Evolutionary conservation across 1,139 yeast species (phyloP).

Genomic region (Suhomyces bribrorum): DNA sequence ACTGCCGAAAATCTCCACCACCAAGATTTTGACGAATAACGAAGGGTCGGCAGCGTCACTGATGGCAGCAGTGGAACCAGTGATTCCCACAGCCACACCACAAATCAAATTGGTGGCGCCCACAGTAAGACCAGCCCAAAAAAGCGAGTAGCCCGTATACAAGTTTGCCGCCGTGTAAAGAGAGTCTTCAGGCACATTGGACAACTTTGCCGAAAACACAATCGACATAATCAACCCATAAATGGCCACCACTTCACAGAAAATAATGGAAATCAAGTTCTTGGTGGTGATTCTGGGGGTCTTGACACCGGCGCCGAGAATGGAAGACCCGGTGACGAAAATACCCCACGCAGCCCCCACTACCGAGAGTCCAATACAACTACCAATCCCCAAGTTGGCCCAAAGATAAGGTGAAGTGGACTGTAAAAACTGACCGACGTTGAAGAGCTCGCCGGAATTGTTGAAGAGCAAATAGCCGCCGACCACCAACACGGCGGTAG

Average conservation of each 20-base stretch:
- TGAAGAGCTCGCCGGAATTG: slow-evolving; percentile 87
- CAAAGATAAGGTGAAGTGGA: slow-evolving; percentile 94
- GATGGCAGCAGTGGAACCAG: slow-evolving; percentile 97
- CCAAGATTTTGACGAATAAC: slow-evolving; percentile 91
- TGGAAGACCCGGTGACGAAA: slow-evolving; percentile 91
- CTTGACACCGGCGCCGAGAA: slow-evolving; percentile 96
- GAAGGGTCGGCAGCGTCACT: slow-evolving; percentile 98
- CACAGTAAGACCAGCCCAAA: slow-evolving; percentile 98
- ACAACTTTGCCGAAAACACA: slow-evolving; percentile 88
- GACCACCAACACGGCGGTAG: slow-evolving; percentile 36
- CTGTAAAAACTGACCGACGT: slow-evolving; percentile 83
- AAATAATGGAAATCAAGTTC: slow-evolving; percentile 92
- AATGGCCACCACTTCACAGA: slow-evolving; percentile 99
- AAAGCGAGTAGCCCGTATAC: slow-evolving; percentile 90
- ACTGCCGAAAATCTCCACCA: slow-evolving; percentile 95
- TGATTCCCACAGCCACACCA: slow-evolving; percentile 96
- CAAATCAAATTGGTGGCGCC: slow-evolving; percentile 92
- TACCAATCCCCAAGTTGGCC: slow-evolving; percentile 91
- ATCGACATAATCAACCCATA: slow-evolving; percentile 98
- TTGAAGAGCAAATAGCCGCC: slow-evolving; percentile 80
- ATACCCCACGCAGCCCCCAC: slow-evolving; percentile 99
- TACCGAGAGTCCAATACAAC: slow-evolving; percentile 91
- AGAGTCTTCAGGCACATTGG: slow-evolving; percentile 62
- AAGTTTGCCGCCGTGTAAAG: slow-evolving; percentile 80
- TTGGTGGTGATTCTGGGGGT: slow-evolving; percentile 97